Evolutionary conservation across 768 basidiomycete genomes (phyloP).

Genomic region (Calocybe cyanea): DNA sequence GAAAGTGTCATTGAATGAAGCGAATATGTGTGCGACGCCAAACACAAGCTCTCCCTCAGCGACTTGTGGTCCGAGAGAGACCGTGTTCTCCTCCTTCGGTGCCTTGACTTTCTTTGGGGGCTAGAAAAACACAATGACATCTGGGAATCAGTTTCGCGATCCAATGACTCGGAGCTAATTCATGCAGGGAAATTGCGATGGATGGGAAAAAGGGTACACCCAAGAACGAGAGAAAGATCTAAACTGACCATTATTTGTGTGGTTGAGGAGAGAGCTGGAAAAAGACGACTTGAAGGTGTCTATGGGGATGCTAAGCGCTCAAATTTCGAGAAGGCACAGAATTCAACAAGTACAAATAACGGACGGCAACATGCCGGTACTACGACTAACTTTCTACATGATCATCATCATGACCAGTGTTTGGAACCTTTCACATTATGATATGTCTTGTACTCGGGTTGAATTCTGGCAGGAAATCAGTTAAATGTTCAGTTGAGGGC

Average conservation of each 20-base stretch:
- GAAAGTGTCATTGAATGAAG: slow-evolving; percentile 99
- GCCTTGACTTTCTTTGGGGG: slow-evolving; percentile 81
- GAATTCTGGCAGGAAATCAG: too few relatives aligned
- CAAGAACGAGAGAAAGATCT: neutral
- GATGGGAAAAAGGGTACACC: neutral
- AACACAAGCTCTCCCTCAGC: slow-evolving; percentile 96
- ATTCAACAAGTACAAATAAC: slow-evolving; percentile 12
- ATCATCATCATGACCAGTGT: too few relatives aligned
- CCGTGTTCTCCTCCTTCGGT: slow-evolving; percentile 75
- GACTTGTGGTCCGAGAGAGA: slow-evolving; percentile 93
- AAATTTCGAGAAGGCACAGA: slow-evolving; percentile 7
- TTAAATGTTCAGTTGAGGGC: too few relatives aligned
- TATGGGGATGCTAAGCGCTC: too few relatives aligned
- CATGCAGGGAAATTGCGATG: neutral
- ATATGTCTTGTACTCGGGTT: too few relatives aligned
- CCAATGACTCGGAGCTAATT: slow-evolving; percentile 32
- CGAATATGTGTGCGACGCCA: slow-evolving; percentile 98
- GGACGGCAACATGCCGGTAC: too few relatives aligned
- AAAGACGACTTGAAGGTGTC: slow-evolving; percentile 24
- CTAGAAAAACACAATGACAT: slow-evolving; percentile 34
- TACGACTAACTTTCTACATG: too few relatives aligned
- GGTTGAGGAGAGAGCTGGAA: slow-evolving; percentile 17
- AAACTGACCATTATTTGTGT: slow-evolving; percentile 38
- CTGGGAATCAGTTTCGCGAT: slow-evolving; percentile 29
- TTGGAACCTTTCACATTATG: too few relatives aligned